Base-by-base conservation (phyloP, 257 asterid genomes). In the Sherardia arvensis region DNA sequence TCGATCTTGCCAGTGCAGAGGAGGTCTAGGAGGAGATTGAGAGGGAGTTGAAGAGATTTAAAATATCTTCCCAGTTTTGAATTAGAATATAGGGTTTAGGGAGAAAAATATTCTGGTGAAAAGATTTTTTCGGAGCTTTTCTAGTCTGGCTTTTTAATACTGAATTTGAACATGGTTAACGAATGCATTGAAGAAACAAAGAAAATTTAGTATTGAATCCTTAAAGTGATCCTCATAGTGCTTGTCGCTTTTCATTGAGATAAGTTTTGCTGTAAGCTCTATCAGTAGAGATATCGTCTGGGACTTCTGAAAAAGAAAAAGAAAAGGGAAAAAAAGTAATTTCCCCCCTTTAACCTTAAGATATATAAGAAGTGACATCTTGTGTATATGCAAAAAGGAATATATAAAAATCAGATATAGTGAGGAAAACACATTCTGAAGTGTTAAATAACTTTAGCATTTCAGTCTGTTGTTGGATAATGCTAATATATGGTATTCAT, bases 1-100 rank as follows among this genome's bases (percentile, higher is more conserved):
- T 78, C 71, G 64, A 40, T 81, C 81, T 79, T 84, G 84, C 81
- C 79, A 87, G 90, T 12, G 69, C 77, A 66, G 78, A 72, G 79
- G 72, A 40, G 80, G 90, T 79, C 85, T 83, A 84, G 80, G 73
- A 78, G 86, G 73, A 68, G 86, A 81, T 72, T 84, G 20, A 66
- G 62, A 74, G 62, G 70, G 78, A 80, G 87, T 83, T 79, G 79
- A 74, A 77, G 77, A 53, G 67, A 72, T 63, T 65, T 71, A 32
- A 43, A 55, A 1, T 74, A 59, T 80, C 63, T 57, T 54, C 34
- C 9, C 57, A 62, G 48, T n/a, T 63, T 36, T 4, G 34, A 20
- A 51, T 45, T 21, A 48, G 8, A 58, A 20, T 12, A 7, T 34
- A 7, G 12, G 36, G 34, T 23, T 59, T 61, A 38, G 45, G 30